Evolutionary conservation across 1,284 basidiomycete genomes (phyloP), one percentile per base, ranked within the genome.

Genomic region (Trametes pubescens): DNA sequence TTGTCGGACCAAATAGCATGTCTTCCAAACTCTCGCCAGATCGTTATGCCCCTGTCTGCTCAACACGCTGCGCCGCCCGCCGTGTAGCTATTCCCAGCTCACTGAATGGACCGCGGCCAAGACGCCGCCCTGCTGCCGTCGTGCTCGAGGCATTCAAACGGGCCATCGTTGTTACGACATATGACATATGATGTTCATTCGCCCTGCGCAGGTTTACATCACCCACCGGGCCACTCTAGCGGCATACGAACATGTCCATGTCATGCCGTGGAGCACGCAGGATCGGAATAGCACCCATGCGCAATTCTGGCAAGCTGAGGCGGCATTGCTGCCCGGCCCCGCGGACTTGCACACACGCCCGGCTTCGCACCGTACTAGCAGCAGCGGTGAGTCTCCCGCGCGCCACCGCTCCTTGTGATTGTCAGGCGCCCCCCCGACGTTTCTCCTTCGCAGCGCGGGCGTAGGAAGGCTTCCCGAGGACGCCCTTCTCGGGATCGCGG

Each of bases 361-460:
- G 18, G 18, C 14, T 43, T 43, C 40, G 18, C 18, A 43, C 40
- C 29, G 49, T n/a, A n/a, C n/a, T n/a, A 32, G 16, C 16, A 24
- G 13, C 18, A 22, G 46, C 6, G 22, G 51, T 16, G 40, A 37
- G 44, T 9, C 35, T 43, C 47, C 34, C 44, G 13, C 34, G 21
- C 35, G 32, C 55, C 24, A 18, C 24, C 37, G 32, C 47, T 38
- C 34, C 40, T 43, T 43, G 47, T 59, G 62, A 48, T 52, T 59
- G 22, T 55, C 37, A 44, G 22, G 14, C 24, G 35, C n/a, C 35
- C 24, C n/a, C 14, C 62, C 62, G 62, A 64, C 57, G 46, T 59
- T 64, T 56, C 47, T 48, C 62, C 62, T 55, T 51, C 34, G 54
- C 52, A 54, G 37, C 44, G 5, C 40, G 43, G 22, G 58, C 51